Percentiles rank a stretch among this genome's conserved stretches.
Evolutionary conservation across 441 rosid genomes (phyloP).

Genomic region (Iberis amara): DNA sequence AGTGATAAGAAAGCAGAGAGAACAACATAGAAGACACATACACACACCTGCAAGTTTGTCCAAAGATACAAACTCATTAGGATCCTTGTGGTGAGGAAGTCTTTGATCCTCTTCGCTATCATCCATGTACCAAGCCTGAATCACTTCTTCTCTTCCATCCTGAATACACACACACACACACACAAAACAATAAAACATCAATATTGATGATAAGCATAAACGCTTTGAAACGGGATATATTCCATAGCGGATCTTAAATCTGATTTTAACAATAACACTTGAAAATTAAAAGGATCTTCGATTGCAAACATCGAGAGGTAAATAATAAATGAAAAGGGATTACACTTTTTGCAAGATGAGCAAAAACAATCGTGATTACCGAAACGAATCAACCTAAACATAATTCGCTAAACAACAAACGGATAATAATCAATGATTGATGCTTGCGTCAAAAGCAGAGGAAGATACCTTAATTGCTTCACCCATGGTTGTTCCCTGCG

Average conservation of each 20-base stretch:
- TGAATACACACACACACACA: constrained; percentile 9
- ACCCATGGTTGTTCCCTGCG: constrained; percentile 1
- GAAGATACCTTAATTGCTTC: constrained; percentile 15
- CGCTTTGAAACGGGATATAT: no score
- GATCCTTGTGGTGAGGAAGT: constrained; percentile 76
- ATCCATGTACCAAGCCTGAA: constrained; percentile 96
- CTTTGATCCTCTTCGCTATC: constrained; percentile 74
- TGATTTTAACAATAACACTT: background rate
- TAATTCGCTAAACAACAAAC: background rate
- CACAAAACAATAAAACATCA: background rate
- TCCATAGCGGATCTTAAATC: no score
- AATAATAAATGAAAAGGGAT: background rate
- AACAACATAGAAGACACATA: background rate
- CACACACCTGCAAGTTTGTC: constrained; percentile 60
- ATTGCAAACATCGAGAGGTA: background rate
- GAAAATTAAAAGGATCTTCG: background rate
- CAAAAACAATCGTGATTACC: no score
- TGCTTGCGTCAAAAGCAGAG: background rate
- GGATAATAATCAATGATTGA: background rate
- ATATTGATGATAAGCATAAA: no score
- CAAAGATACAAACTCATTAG: constrained; percentile 63
- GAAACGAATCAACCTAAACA: background rate
- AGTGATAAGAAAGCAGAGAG: background rate
- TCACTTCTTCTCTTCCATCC: constrained; percentile 69
- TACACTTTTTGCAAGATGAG: no score